Evolutionary conservation across 2,329 filamentous ascomycete species (phyloP).

Genomic region (Fusarium sp.): DNA sequence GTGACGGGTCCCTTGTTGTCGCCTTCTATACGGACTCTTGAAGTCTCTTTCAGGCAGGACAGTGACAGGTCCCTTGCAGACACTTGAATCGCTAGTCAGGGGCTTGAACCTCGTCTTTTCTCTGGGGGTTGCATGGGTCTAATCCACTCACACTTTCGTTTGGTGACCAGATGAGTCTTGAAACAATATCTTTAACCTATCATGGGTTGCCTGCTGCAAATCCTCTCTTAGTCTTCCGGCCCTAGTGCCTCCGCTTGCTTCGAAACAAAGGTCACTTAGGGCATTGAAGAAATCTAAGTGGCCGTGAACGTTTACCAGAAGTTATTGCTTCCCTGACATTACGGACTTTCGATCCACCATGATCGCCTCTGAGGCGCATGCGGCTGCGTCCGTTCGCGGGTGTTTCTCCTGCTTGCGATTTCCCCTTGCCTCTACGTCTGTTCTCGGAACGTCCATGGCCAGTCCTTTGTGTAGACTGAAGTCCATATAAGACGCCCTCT

Average conservation of each 20-base stretch:
- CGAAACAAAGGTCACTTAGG: conserved; percentile 49
- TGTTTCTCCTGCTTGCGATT: conserved; percentile 20
- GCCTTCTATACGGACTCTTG: conserved; percentile 5
- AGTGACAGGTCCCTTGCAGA: conserved; percentile 21
- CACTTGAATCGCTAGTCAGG: conserved; percentile 42
- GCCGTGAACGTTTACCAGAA: conserved; percentile 26
- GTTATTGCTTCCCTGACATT: conserved; percentile 48
- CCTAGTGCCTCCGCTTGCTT: conserved; percentile 53
- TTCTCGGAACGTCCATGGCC: conserved; percentile 17
- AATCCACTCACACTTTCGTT: conserved; percentile 41
- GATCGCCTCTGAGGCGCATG: conserved; percentile 32
- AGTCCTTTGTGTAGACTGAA: conserved; percentile 33
- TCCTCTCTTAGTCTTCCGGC: conserved; percentile 41
- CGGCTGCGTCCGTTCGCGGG: conserved; percentile 37
- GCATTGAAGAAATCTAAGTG: conserved; percentile 40
- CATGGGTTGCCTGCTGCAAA: conserved; percentile 37
- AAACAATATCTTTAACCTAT: conserved; percentile 49
- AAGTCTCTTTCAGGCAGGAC: conserved; percentile 7
- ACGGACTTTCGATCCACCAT: conserved; percentile 30
- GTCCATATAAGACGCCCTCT: conserved; percentile 42
- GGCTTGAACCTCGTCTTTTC: conserved; percentile 37
- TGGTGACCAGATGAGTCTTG: conserved; percentile 45
- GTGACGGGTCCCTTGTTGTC: conserved; percentile 2
- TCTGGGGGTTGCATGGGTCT: conserved; percentile 34
- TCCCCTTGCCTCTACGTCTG: conserved; percentile 30